Percentiles rank a stretch among this genome's conserved stretches.
Conservation (phyloP, 352 stramenopile species). For the Globisporangium okanoganense region DNA sequence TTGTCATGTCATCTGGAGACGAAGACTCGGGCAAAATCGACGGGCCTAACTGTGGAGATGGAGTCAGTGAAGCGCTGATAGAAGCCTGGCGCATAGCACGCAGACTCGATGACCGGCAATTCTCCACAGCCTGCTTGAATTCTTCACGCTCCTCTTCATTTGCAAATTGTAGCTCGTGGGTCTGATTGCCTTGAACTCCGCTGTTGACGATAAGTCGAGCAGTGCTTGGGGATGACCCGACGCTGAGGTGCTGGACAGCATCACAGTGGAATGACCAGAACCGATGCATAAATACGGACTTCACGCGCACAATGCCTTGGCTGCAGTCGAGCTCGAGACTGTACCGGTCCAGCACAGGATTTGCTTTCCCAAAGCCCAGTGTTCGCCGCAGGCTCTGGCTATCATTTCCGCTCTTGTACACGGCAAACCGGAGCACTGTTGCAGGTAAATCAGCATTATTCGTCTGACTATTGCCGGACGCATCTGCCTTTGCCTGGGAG, state of each 20-base stretch:
- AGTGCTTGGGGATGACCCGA: constrained; percentile 32
- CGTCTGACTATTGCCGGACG: constrained; percentile 27
- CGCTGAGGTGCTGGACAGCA: constrained; percentile 44
- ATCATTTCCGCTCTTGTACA: constrained; percentile 70
- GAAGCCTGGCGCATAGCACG: constrained; percentile 35
- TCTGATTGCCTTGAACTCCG: constrained; percentile 47
- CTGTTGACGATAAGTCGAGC: constrained; percentile 53
- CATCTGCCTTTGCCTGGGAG: constrained; percentile 24
- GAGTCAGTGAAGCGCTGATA: constrained; percentile 14
- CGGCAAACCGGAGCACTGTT: constrained; percentile 65
- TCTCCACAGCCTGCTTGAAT: constrained; percentile 62
- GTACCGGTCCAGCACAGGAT: constrained; percentile 72
- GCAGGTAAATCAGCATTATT: constrained; percentile 43
- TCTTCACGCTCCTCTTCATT: constrained; percentile 63
- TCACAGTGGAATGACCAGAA: constrained; percentile 80
- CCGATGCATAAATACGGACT: constrained; percentile 82
- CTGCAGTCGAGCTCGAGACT: constrained; percentile 73
- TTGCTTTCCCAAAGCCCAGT: constrained; percentile 63
- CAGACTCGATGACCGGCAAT: constrained; percentile 39
- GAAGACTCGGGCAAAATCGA: constrained; percentile 19
- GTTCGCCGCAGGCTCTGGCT: constrained; percentile 48
- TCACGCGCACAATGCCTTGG: constrained; percentile 66
- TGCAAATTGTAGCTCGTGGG: constrained; percentile 69
- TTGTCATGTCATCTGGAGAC: constrained; percentile 19
- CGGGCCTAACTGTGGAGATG: constrained; percentile 20